Percentiles rank a stretch among this genome's conserved stretches.
Conservation (phyloP, 441 rosid genomes). For the Hura crepitans region DNA sequence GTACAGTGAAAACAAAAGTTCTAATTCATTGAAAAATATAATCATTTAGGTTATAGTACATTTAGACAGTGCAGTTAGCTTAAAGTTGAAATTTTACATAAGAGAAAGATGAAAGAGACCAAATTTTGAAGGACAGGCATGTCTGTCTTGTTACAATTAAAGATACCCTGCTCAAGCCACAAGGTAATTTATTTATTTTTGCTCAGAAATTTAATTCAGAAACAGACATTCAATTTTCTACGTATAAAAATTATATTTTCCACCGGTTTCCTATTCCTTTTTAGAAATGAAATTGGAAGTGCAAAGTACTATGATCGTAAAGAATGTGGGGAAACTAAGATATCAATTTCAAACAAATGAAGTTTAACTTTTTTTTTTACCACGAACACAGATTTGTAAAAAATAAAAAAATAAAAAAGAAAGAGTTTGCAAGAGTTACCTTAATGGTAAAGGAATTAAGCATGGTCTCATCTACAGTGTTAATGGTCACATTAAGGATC, state of each 20-base stretch:
- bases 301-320: neutral
- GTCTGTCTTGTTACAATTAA: constrained; percentile 6
- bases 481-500: constrained; percentile 62
- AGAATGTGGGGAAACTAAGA: neutral
- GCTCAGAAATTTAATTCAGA: constrained; percentile 10
- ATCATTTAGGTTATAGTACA: constrained; percentile 10
- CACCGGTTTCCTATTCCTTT: neutral
- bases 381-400: neutral
- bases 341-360: too few relatives aligned
- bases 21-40: neutral
- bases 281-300: neutral
- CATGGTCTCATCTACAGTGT: constrained; percentile 64
- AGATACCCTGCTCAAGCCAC: constrained; percentile 8
- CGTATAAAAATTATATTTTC: neutral
- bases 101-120: neutral
- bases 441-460: constrained; percentile 91
- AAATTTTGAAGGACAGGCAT: neutral
- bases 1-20: neutral
- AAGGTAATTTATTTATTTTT: neutral
- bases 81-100: neutral
- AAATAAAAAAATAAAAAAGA: too few relatives aligned
- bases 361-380: neutral
- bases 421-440: constrained; percentile 46
- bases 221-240: neutral
- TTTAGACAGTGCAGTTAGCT: neutral